These are phyloP conservation scores for Pythium angustatum DNA, from an alignment of 352 stramenopile species.

Conservation along the genomic window DNA sequence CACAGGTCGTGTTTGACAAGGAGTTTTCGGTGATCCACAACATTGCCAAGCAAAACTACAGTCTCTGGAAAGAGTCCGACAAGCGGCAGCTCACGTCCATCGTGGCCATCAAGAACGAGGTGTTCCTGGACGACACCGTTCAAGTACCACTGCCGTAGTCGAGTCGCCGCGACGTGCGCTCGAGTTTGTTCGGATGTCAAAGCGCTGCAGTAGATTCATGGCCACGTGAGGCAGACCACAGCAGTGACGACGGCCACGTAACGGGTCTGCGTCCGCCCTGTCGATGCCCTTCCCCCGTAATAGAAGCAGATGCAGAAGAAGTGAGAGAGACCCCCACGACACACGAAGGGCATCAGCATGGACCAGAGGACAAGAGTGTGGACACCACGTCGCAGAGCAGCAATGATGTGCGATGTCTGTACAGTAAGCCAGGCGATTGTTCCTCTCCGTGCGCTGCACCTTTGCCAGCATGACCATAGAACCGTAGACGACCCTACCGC, in stretches of 20 bases:
- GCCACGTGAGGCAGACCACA: too few species aligned
- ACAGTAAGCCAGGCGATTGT: not conserved
- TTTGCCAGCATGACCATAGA: not conserved
- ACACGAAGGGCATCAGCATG: too few species aligned
- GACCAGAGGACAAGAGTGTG: too few species aligned
- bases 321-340: too few species aligned
- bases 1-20: constrained; percentile 73
- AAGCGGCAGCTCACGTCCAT: constrained; percentile 80
- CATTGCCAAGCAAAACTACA: constrained; percentile 85
- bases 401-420: not conserved
- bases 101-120: constrained; percentile 74
- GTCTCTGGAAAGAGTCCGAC: constrained; percentile 82
- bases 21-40: constrained; percentile 73
- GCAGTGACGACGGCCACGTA: too few species aligned
- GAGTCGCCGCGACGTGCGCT: not conserved
- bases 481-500: not conserved
- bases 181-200: too few species aligned
- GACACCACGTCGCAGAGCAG: not conserved
- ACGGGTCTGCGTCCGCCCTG: too few species aligned
- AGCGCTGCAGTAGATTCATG: too few species aligned
- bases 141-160: constrained; percentile 38
- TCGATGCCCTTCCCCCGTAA: too few species aligned
- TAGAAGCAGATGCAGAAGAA: too few species aligned
- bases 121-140: constrained; percentile 74
- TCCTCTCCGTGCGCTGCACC: not conserved